Conservation (phyloP, 768 basidiomycete species). For the Cystoderma amianthinum region DNA sequence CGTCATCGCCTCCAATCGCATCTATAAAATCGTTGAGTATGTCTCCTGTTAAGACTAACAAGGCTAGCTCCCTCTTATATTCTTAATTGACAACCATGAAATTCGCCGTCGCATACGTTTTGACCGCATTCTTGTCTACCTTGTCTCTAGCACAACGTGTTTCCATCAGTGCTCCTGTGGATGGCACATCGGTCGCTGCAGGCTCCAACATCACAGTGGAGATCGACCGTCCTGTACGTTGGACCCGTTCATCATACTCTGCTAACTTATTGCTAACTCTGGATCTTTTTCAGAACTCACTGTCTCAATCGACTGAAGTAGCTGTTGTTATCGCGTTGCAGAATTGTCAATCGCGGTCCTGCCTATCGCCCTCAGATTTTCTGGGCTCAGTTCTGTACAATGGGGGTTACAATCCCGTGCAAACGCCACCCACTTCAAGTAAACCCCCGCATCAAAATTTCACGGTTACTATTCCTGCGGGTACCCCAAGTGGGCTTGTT, state of each 20-base stretch:
- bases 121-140: slow-evolving; percentile 1
- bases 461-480: slow-evolving; percentile 28
- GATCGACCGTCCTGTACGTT: slow-evolving; percentile 41
- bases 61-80: background rate
- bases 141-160: slow-evolving; percentile 32
- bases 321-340: slow-evolving; percentile 37
- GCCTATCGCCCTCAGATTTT: slow-evolving; percentile 13
- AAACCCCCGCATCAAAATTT: slow-evolving; percentile 45
- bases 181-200: slow-evolving; percentile 21
- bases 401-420: slow-evolving; percentile 33
- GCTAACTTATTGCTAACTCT: background rate
- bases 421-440: slow-evolving; percentile 26
- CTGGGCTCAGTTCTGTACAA: slow-evolving; percentile 41
- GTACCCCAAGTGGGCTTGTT: slow-evolving; percentile 17
- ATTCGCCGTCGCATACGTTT: background rate
- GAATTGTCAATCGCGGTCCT: slow-evolving; percentile 19
- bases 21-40: background rate
- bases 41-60: background rate
- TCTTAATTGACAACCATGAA: background rate
- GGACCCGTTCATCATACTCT: background rate
- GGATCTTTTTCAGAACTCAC: slow-evolving; percentile 22
- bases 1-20: background rate
- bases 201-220: slow-evolving; percentile 35
- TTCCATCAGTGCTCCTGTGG: slow-evolving; percentile 31
- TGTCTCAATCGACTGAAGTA: slow-evolving; percentile 34